phyloP scores from a whole-genome alignment of 371 early-diverging fungal genomes.

The Mucor plumbeus region DNA sequence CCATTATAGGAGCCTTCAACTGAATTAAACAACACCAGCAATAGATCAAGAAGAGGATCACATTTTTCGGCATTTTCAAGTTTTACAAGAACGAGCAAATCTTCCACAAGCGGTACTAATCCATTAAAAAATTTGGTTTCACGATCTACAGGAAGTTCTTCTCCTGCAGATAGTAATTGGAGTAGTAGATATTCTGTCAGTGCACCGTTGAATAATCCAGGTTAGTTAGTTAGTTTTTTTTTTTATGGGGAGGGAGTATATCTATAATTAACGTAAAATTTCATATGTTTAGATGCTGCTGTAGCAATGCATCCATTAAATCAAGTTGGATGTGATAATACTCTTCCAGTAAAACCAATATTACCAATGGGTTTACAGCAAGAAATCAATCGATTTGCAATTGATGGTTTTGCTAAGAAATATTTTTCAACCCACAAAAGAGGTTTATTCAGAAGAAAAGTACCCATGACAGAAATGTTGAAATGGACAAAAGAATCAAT shows the following conservation, averaged over 20 bases:
- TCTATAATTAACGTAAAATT: not conserved
- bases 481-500: slow-evolving; percentile 79
- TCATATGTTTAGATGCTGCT: slow-evolving; percentile 50
- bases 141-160: slow-evolving; percentile 22
- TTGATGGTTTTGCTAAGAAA: slow-evolving; percentile 91
- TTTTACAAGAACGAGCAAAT: slow-evolving; percentile 28
- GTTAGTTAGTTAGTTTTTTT: slow-evolving; percentile 27
- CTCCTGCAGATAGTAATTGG: slow-evolving; percentile 17
- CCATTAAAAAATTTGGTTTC: slow-evolving; percentile 40
- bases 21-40: slow-evolving; percentile 13
- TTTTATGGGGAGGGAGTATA: too few relatives aligned
- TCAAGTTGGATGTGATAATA: slow-evolving; percentile 18
- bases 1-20: slow-evolving; percentile 16
- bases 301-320: slow-evolving; percentile 57
- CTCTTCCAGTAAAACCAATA: slow-evolving; percentile 37
- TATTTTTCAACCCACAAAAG: slow-evolving; percentile 91
- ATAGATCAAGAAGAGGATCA: slow-evolving; percentile 33
- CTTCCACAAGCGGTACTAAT: slow-evolving; percentile 27
- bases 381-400: slow-evolving; percentile 82
- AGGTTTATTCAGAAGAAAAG: slow-evolving; percentile 81
- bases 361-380: slow-evolving; percentile 69
- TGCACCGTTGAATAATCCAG: slow-evolving; percentile 32
- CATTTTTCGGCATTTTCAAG: slow-evolving; percentile 39
- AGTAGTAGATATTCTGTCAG: slow-evolving; percentile 3
- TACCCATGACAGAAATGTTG: slow-evolving; percentile 89